Percentiles rank a stretch among this genome's conserved stretches.
Conservation (phyloP, 2,329 filamentous ascomycete species). For the Colletotrichum musae region DNA sequence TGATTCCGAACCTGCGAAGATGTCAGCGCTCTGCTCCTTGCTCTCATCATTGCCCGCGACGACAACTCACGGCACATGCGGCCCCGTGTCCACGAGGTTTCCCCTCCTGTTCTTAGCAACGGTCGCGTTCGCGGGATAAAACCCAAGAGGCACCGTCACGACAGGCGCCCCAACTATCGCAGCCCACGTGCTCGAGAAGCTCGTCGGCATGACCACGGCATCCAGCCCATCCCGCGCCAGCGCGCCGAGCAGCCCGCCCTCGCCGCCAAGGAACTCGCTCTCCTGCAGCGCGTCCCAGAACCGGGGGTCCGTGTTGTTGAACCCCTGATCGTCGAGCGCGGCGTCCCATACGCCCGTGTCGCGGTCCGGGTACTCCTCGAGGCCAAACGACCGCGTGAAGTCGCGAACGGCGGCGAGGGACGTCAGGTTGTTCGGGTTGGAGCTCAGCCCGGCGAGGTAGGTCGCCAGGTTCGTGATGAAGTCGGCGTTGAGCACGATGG, state of each 20-base stretch:
- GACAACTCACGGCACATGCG: constrained; percentile 41
- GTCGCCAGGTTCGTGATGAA: constrained; percentile 68
- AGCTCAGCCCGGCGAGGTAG: constrained; percentile 70
- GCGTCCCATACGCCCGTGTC: constrained; percentile 71
- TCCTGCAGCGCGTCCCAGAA: constrained; percentile 72
- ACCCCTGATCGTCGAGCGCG: constrained; percentile 62
- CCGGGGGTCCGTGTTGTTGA: constrained; percentile 67
- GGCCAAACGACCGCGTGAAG: constrained; percentile 67
- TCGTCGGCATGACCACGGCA: constrained; percentile 72
- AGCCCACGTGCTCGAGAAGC: constrained; percentile 42
- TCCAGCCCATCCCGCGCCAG: constrained; percentile 68
- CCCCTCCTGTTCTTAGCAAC: constrained; percentile 38
- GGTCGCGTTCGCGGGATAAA: constrained; percentile 45
- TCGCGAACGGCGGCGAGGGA: constrained; percentile 64
- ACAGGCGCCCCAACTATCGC: constrained; percentile 58
- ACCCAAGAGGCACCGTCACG: constrained; percentile 74
- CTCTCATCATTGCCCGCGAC: rapidly evolving
- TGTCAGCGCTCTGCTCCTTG: background rate
- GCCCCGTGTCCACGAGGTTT: constrained; percentile 39
- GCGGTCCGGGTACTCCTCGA: constrained; percentile 73
- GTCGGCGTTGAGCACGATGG: constrained; percentile 69
- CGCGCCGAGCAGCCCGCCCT: constrained; percentile 73
- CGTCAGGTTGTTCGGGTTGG: constrained; percentile 70
- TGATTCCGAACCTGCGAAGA: constrained; percentile 67
- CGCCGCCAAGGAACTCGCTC: constrained; percentile 67